Percentiles rank a stretch among this genome's conserved stretches.
These are phyloP conservation scores for Limonium bicolor DNA, from an alignment of 148 eudicot species.

Conservation along the genomic window DNA sequence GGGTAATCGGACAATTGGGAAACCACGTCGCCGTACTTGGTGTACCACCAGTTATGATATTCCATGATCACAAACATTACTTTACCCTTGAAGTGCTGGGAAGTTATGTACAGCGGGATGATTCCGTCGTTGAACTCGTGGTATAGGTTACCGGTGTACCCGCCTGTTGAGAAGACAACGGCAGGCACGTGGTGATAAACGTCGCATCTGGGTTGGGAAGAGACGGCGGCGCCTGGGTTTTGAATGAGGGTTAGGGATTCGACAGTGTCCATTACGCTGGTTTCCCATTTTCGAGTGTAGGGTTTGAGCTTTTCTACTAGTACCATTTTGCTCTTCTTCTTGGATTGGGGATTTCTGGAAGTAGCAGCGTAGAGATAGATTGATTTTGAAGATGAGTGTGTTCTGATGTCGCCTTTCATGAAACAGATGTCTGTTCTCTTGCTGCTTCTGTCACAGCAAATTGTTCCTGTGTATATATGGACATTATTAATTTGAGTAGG, in stretches of 20 bases:
- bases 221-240: slow-evolving; percentile 7
- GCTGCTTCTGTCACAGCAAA: slow-evolving; percentile 82
- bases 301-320: slow-evolving; percentile 65
- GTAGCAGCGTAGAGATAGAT: slow-evolving; percentile 45
- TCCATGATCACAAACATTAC: slow-evolving; percentile 81
- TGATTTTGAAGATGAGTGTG: slow-evolving; percentile 45
- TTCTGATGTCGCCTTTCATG: slow-evolving; percentile 93
- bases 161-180: slow-evolving; percentile 86
- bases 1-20: slow-evolving; percentile 55
- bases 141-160: slow-evolving; percentile 79
- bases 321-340: slow-evolving; percentile 13
- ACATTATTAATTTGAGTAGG: no score
- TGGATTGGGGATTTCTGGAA: slow-evolving; percentile 14
- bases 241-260: slow-evolving; percentile 47
- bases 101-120: slow-evolving; percentile 73
- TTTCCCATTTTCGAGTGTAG: slow-evolving; percentile 87
- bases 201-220: slow-evolving; percentile 34
- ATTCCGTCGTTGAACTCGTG: slow-evolving; percentile 93
- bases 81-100: slow-evolving; percentile 63
- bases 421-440: slow-evolving; percentile 54
- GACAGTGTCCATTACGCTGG: slow-evolving; percentile 46
- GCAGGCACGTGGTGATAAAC: slow-evolving; percentile 79
- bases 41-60: slow-evolving; percentile 84
- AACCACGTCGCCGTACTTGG: slow-evolving; percentile 55
- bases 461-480: slow-evolving; percentile 60